Conservation (phyloP, 202 grass and related monocot species). For the Digitaria exilis region DNA sequence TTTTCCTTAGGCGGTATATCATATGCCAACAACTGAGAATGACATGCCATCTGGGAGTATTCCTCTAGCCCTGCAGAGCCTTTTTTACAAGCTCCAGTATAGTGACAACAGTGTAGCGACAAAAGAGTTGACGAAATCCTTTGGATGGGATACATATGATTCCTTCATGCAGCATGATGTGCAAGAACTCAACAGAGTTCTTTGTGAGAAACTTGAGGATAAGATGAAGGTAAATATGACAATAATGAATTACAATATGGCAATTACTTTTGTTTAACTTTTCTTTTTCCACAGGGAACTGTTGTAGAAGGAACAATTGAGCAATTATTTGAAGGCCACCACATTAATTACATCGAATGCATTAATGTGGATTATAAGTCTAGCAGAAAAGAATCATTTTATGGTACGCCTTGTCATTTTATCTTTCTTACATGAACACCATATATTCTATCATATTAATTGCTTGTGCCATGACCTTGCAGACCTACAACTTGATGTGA, state of each 20-base stretch:
- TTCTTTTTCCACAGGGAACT: constrained; percentile 69
- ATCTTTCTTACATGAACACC: constrained; percentile 6
- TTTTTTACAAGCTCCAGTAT: constrained; percentile 99
- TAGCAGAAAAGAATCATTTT: constrained; percentile 93
- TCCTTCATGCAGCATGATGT: constrained; percentile 99
- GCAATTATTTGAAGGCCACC: constrained; percentile 97
- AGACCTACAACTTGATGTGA: constrained; percentile 99
- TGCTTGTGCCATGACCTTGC: constrained; percentile 31
- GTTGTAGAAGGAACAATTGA: constrained; percentile 97
- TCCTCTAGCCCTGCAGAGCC: constrained; percentile 93
- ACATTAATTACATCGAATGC: constrained; percentile 99
- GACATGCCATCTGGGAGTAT: constrained; percentile 99
- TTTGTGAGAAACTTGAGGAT: constrained; percentile 99
- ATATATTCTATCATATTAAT: constrained; percentile 20
- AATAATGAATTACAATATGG: constrained; percentile 36
- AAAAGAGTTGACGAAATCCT: constrained; percentile 98
- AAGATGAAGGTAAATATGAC: constrained; percentile 91
- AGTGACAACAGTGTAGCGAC: constrained; percentile 94
- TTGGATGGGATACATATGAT: constrained; percentile 99
- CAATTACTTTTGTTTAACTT: constrained; percentile 32
- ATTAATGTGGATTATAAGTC: constrained; percentile 99
- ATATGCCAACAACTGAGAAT: constrained; percentile 99
- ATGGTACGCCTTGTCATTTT: constrained; percentile 54
- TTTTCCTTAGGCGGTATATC: constrained; percentile 89
- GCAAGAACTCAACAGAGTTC: constrained; percentile 99